Percentiles rank a stretch among this genome's conserved stretches.
phyloP scores from a whole-genome alignment of 352 stramenopile species.

The Phytopythium ostracodes region DNA sequence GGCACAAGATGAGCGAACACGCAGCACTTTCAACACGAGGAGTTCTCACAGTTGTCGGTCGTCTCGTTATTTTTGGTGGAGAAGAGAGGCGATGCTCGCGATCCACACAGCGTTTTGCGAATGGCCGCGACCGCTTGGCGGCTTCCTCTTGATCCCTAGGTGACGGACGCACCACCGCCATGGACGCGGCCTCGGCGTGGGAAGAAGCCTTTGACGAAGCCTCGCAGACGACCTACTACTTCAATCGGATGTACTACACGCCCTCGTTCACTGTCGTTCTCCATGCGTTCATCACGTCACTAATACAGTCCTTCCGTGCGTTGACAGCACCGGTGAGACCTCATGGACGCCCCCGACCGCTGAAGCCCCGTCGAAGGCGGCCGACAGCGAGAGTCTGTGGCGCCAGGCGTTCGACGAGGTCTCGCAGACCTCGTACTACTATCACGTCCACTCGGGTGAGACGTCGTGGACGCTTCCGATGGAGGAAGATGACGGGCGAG shows the following conservation, averaged over 20 bases:
- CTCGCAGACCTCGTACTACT: conserved; percentile 70
- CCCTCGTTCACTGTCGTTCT: no score
- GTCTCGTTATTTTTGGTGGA: conserved; percentile 1
- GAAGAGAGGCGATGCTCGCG: not conserved
- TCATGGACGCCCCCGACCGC: conserved; percentile 39
- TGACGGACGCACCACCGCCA: conserved; percentile 12
- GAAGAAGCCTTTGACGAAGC: conserved; percentile 48
- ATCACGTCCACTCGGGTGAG: conserved; percentile 60
- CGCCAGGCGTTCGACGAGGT: conserved; percentile 58
- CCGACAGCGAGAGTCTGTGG: conserved; percentile 26
- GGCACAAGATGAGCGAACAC: not conserved
- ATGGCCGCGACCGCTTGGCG: not conserved
- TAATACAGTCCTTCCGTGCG: not conserved
- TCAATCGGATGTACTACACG: conserved; percentile 35
- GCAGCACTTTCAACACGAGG: not conserved
- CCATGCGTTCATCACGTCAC: not conserved
- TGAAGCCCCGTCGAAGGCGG: conserved; percentile 5
- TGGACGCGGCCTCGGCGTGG: conserved; percentile 27
- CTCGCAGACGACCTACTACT: conserved; percentile 45
- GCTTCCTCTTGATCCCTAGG: not conserved
- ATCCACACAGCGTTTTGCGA: not conserved
- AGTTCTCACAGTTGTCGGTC: not conserved
- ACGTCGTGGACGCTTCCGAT: conserved; percentile 57
- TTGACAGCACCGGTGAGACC: conserved; percentile 45
- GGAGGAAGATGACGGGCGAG: conserved; percentile 16